phyloP scores from a whole-genome alignment of 805 yeast species.

The Pichia gijzeniarum region DNA sequence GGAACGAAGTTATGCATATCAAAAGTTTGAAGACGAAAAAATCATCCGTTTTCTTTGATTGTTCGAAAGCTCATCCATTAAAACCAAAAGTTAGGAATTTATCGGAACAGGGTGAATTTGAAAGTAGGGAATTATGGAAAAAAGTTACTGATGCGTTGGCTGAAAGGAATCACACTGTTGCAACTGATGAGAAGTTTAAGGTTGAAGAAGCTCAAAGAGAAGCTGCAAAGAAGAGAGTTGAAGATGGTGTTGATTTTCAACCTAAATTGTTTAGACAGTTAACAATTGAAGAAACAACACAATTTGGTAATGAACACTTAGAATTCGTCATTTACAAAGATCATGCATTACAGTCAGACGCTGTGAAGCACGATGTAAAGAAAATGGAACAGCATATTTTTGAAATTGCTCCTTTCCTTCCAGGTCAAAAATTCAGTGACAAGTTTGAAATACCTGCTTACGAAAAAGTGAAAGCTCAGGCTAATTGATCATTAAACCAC shows the following conservation, averaged over 20 bases:
- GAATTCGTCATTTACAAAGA: conserved; percentile 62
- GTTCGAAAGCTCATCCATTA: conserved; percentile 43
- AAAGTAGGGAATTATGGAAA: conserved; percentile 79
- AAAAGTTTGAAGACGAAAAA: conserved; percentile 39
- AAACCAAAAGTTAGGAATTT: conserved; percentile 73
- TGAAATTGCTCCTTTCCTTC: conserved; percentile 70
- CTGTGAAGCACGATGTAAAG: conserved; percentile 33
- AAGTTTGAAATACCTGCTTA: conserved; percentile 65
- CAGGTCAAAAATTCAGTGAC: conserved; percentile 67
- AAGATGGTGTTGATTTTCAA: conserved; percentile 71
- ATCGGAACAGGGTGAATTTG: conserved; percentile 71
- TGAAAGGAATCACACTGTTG: conserved; percentile 67
- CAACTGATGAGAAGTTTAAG: conserved; percentile 81
- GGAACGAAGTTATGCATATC: conserved; percentile 82
- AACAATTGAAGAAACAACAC: conserved; percentile 27
- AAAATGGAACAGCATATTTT: conserved; percentile 50
- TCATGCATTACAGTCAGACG: conserved; percentile 29
- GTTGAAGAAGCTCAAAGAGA: conserved; percentile 85
- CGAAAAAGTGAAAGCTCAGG: conserved; percentile 34
- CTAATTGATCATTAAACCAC: neutral
- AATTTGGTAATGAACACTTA: conserved; percentile 36
- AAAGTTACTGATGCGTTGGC: conserved; percentile 79
- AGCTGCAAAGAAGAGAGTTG: conserved; percentile 64
- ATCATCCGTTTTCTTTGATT: conserved; percentile 52
- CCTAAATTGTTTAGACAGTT: conserved; percentile 67